Conservation (phyloP, 345 rosid species). For the Populus tremula region DNA sequence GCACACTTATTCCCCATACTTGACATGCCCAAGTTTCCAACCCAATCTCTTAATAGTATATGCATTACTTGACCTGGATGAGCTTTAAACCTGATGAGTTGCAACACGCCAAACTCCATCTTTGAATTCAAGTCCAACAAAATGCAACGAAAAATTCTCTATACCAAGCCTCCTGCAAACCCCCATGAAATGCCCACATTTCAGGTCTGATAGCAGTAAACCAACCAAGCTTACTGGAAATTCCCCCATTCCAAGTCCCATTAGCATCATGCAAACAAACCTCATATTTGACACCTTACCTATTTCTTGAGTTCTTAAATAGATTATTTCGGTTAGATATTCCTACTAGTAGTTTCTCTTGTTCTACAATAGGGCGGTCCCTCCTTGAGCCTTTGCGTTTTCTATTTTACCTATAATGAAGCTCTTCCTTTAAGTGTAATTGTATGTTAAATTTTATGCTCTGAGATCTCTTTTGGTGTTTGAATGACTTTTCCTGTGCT, state of each 20-base stretch:
- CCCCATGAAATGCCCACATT: neutral
- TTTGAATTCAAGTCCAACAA: neutral
- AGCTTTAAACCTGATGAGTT: neutral
- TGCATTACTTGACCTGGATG: neutral
- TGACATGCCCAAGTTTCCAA: neutral
- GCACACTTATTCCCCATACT: neutral
- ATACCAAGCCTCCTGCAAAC: neutral
- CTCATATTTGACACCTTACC: neutral
- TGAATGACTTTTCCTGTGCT: slow-evolving; percentile 16
- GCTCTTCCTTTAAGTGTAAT: neutral
- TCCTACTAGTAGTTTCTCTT: neutral
- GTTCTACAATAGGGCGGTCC: neutral
- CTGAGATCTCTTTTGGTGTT: neutral
- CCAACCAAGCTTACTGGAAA: neutral
- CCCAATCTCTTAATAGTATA: neutral
- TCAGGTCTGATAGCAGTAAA: neutral
- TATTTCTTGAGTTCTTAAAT: neutral
- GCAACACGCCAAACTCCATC: neutral
- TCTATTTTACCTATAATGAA: neutral
- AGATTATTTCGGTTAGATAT: neutral
- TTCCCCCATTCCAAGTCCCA: neutral
- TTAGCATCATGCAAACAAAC: neutral
- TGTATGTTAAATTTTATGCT: neutral
- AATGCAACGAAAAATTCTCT: neutral
- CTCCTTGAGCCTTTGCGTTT: neutral